Percentiles rank a stretch among this genome's conserved stretches.
Conservation (phyloP, 2,329 filamentous ascomycete species). For the Coleophoma cylindrospora region DNA sequence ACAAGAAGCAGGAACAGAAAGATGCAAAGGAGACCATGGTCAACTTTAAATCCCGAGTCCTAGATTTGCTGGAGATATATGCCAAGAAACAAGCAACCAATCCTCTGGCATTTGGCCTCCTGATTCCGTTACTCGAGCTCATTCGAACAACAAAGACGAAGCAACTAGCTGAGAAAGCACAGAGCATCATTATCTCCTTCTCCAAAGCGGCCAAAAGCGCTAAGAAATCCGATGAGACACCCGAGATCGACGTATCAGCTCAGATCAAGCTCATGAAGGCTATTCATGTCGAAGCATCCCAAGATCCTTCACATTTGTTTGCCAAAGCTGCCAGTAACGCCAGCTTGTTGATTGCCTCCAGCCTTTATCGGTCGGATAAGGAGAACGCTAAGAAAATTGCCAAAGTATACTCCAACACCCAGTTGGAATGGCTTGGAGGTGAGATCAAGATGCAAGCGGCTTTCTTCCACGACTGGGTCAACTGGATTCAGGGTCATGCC, state of each 20-base stretch:
- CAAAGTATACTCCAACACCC: constrained; percentile 58
- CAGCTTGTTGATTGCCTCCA: constrained; percentile 61
- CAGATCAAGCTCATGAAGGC: constrained; percentile 48
- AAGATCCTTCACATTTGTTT: constrained; percentile 63
- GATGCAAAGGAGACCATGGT: constrained; percentile 84
- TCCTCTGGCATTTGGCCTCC: constrained; percentile 59
- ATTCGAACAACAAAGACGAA: constrained; percentile 73
- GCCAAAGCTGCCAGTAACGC: constrained; percentile 70
- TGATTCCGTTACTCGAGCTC: constrained; percentile 73
- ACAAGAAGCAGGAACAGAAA: constrained; percentile 78
- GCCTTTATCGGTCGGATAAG: constrained; percentile 51
- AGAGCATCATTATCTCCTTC: constrained; percentile 67
- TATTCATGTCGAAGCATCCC: constrained; percentile 64
- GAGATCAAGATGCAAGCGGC: constrained; percentile 55
- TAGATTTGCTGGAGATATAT: constrained; percentile 84
- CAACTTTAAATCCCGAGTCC: constrained; percentile 90
- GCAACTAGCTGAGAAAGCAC: constrained; percentile 68
- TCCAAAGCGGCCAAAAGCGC: constrained; percentile 60
- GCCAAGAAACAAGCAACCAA: constrained; percentile 72
- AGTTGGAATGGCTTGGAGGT: constrained; percentile 53
- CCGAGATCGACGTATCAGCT: constrained; percentile 33
- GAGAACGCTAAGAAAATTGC: constrained; percentile 49
- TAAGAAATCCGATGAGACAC: constrained; percentile 34
- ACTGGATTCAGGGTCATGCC: constrained; percentile 58
- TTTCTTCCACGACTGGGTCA: constrained; percentile 70